Conservation (phyloP, 2,329 filamentous ascomycete species). For the Aureobasidium pullulans region DNA sequence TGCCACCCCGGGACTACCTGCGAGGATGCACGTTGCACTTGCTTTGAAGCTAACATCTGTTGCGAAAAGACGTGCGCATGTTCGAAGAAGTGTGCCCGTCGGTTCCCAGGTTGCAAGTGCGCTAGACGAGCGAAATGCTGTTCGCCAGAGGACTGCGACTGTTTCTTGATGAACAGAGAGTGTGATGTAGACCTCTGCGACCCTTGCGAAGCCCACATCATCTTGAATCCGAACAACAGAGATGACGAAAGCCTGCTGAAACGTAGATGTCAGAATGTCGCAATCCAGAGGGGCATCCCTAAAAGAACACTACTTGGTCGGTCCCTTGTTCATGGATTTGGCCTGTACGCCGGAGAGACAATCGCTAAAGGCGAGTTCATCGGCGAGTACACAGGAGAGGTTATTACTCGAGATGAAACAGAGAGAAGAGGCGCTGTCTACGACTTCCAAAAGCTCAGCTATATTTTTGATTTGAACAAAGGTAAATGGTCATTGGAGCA, state of each 20-base stretch:
- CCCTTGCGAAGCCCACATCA: slow-evolving; percentile 60
- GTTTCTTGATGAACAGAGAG: slow-evolving; percentile 64
- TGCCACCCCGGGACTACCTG: slow-evolving; percentile 60
- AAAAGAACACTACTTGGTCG: slow-evolving; percentile 63
- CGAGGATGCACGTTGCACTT: slow-evolving; percentile 53
- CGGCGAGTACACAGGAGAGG: slow-evolving; percentile 73
- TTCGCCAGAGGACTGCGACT: slow-evolving; percentile 53
- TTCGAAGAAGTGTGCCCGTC: slow-evolving; percentile 49
- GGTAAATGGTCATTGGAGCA: slow-evolving; percentile 23
- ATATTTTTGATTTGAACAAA: slow-evolving; percentile 48
- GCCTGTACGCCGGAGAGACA: slow-evolving; percentile 63
- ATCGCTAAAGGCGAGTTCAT: slow-evolving; percentile 65
- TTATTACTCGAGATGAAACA: slow-evolving; percentile 63
- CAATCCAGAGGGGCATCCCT: slow-evolving; percentile 59
- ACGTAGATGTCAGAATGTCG: slow-evolving; percentile 63
- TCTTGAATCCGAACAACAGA: slow-evolving; percentile 61
- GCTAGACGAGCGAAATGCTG: slow-evolving; percentile 36
- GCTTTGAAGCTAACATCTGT: slow-evolving; percentile 52
- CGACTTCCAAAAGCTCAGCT: slow-evolving; percentile 55
- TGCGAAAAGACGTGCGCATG: slow-evolving; percentile 72
- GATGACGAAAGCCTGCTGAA: slow-evolving; percentile 50
- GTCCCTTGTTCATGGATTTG: slow-evolving; percentile 68
- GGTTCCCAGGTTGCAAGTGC: slow-evolving; percentile 38
- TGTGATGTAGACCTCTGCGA: slow-evolving; percentile 72
- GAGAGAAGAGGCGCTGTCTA: slow-evolving; percentile 62